Conservation (phyloP, 192 early-diverging fungal species). For the Geosiphon pyriformis region DNA sequence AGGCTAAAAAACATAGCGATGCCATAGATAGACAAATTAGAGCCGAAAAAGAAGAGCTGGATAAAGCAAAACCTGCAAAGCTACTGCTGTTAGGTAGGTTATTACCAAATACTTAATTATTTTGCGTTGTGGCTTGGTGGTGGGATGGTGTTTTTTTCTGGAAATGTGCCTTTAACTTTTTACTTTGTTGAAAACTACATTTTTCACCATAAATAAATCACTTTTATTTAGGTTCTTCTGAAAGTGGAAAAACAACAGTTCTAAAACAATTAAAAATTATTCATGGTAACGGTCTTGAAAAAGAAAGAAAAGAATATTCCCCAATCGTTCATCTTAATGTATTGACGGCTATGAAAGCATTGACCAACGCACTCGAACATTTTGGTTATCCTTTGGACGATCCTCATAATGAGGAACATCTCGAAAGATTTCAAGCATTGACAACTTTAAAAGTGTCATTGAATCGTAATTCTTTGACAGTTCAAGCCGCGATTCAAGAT, state of each 20-base stretch:
- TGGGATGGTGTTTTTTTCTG: no score
- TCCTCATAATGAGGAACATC: conserved; percentile 28
- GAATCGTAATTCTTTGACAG: conserved; percentile 35
- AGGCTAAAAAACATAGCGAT: conserved; percentile 42
- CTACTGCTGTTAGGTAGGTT: conserved; percentile 38
- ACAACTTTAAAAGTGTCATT: conserved; percentile 23
- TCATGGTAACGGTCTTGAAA: conserved; percentile 33
- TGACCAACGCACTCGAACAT: conserved; percentile 27
- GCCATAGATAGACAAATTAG: conserved; percentile 46
- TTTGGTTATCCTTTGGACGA: conserved; percentile 29
- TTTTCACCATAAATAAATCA: not conserved
- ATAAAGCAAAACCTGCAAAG: conserved; percentile 33
- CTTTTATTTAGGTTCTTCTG: conserved; percentile 44
- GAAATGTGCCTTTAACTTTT: no score
- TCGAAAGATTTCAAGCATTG: conserved; percentile 26
- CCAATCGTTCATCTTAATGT: conserved; percentile 37
- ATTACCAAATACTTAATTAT: no score
- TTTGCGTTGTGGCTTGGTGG: no score
- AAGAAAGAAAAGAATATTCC: conserved; percentile 37
- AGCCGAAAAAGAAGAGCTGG: conserved; percentile 36
- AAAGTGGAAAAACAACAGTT: conserved; percentile 60
- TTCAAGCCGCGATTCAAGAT: conserved; percentile 27
- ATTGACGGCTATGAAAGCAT: conserved; percentile 39
- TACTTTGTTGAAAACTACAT: no score
- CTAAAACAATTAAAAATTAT: conserved; percentile 38